phyloP scores from a whole-genome alignment of 371 early-diverging fungal species.

The Rhizopus microsporus region DNA sequence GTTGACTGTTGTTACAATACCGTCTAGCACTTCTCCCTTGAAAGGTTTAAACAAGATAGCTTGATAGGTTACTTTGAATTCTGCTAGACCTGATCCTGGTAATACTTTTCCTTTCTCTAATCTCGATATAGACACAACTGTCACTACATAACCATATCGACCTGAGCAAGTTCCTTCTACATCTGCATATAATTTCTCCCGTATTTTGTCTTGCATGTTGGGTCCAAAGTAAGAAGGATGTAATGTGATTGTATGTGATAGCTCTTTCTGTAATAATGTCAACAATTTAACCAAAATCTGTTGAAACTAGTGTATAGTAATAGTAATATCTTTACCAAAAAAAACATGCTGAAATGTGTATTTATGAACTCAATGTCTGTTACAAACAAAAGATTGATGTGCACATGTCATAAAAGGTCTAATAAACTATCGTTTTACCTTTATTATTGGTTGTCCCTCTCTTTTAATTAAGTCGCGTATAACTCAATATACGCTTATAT shows the following conservation, averaged over 20 bases:
- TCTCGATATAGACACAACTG: conserved; percentile 77
- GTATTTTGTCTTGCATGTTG: conserved; percentile 76
- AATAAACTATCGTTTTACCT: conserved; percentile 1
- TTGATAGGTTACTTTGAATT: conserved; percentile 92
- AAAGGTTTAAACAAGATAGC: conserved; percentile 98
- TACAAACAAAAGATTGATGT: background rate
- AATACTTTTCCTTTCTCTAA: conserved; percentile 88
- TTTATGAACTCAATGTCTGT: background rate
- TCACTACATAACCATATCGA: conserved; percentile 90
- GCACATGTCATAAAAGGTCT: background rate
- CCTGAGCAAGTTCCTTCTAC: conserved; percentile 97
- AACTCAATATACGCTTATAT: conserved; percentile 1
- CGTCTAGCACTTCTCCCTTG: conserved; percentile 97
- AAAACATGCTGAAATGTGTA: conserved; percentile 15
- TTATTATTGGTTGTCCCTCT: background rate
- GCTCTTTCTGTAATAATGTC: conserved; percentile 60
- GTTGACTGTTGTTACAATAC: conserved; percentile 91
- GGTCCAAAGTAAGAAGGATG: conserved; percentile 93
- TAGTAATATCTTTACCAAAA: conserved; percentile 15
- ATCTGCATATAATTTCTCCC: conserved; percentile 83
- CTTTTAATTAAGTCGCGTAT: background rate
- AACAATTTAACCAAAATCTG: background rate
- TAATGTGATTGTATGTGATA: conserved; percentile 89
- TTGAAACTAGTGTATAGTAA: background rate
- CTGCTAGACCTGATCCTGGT: conserved; percentile 87